Base-by-base conservation (phyloP, 2,329 filamentous ascomycete genomes). In the Coniochaeta sp. region DNA sequence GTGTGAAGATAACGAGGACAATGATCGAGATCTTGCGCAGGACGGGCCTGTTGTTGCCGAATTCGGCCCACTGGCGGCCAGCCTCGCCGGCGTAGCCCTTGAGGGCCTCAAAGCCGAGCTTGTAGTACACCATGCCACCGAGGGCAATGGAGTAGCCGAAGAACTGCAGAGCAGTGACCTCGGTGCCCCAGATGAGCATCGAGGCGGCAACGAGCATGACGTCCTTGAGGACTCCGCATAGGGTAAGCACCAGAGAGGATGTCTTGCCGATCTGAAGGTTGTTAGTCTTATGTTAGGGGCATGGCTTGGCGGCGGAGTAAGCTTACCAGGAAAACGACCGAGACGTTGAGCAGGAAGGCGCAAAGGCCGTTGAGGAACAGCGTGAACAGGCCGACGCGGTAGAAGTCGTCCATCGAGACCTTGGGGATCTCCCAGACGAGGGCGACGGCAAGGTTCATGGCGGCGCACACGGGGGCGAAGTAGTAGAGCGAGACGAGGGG, bases 401-500 rank as follows among this genome's bases (percentile, higher is more conserved):
- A 81, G 54, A 94, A 75, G 59, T 92, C 86, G 32, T 70, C 75
- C 74, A 89, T 80, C 54, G 76, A 77, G 64, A 91, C 78, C 58
- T 73, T 77, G 59, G 87, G 87, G 3, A 91, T 68, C 69, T 94
- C 89, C 73, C 85, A 84, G 64, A 89, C 72, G 28, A 92, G 72
- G 51, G 87, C 86, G 47, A 91, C 81, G 12, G 82, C 65, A 60
- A 85, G 81, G 74, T 94, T 94, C 83, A 94, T 91, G 65, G 81
- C 72, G 47, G 89, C 89, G 70, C 89, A 94, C 52, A 90, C 83
- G 14, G 89, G 89, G 2, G 89, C 89, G 62, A 91, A 94, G 77
- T 94, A 94, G 80, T 94, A 94, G 12, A 94, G 81, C 27, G 89
- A 94, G 51, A 94, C 89, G 20, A 94, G 76, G 16, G 89, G 89